These are phyloP conservation scores for Mycena belliarum DNA, from an alignment of 768 basidiomycete species.

Conservation along the genomic window DNA sequence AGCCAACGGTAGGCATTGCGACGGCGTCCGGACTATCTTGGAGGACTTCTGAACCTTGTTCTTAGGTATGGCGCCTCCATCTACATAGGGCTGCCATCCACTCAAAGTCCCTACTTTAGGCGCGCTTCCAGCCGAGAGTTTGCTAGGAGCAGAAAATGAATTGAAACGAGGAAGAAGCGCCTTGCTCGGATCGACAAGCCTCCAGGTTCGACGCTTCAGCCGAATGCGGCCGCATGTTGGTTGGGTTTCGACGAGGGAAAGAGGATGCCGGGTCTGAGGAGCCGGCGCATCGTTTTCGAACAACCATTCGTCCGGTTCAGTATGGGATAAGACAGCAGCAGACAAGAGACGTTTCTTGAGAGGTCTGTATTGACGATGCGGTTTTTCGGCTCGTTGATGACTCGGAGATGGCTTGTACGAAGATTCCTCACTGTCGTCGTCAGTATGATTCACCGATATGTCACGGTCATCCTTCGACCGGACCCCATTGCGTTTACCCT, in stretches of 20 bases:
- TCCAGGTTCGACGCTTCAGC: constrained; percentile 9
- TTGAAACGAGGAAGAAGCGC: constrained; percentile 3
- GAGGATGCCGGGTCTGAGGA: constrained; percentile 2
- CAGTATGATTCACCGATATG: not conserved
- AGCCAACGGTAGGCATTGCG: constrained; percentile 5
- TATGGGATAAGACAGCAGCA: constrained; percentile 15
- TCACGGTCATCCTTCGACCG: not conserved
- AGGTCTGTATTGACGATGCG: not conserved
- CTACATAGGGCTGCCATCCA: constrained; percentile 8
- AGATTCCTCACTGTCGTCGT: not conserved
- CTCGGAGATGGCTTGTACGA: not conserved
- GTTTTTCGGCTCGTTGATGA: not conserved
- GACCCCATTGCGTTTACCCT: not conserved
- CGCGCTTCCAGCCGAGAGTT: not conserved
- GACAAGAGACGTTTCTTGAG: constrained; percentile 12
- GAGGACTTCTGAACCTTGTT: not conserved
- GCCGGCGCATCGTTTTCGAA: not conserved
- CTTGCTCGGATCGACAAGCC: constrained; percentile 19
- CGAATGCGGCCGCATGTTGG: not conserved
- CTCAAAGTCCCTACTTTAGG: constrained; percentile 8
- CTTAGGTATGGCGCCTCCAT: constrained; percentile 2
- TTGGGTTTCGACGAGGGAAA: not conserved
- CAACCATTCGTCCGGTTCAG: constrained; percentile 7
- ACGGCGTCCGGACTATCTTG: not conserved
- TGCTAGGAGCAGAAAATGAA: constrained; percentile 5